phyloP scores from a whole-genome alignment of 768 basidiomycete genomes.

The Podaxis sp. region DNA sequence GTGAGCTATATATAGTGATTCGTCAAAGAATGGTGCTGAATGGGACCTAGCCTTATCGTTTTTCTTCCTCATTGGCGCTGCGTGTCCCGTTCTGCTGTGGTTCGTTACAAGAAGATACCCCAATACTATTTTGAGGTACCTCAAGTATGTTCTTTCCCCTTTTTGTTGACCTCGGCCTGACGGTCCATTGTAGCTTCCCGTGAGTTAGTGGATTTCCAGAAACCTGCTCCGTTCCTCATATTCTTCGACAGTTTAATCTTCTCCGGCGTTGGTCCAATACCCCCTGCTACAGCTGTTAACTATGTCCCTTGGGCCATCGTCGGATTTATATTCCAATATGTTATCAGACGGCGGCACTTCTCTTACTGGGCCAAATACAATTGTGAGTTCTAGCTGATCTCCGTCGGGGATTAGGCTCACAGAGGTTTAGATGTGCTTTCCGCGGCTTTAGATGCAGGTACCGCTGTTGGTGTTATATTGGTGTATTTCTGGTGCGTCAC shows the following conservation, averaged over 20 bases:
- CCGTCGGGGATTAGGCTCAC: neutral
- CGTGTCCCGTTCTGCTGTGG: slow-evolving; percentile 64
- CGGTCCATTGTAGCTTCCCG: slow-evolving; percentile 41
- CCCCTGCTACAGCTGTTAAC: slow-evolving; percentile 84
- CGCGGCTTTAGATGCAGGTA: slow-evolving; percentile 74
- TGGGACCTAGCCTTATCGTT: slow-evolving; percentile 47
- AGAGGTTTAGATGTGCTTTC: slow-evolving; percentile 61
- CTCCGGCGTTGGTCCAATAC: slow-evolving; percentile 66
- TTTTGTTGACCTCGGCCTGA: neutral
- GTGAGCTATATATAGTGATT: slow-evolving; percentile 12
- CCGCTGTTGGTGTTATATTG: slow-evolving; percentile 62
- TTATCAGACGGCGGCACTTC: slow-evolving; percentile 66
- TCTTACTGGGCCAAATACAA: slow-evolving; percentile 80
- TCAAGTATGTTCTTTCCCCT: slow-evolving; percentile 50
- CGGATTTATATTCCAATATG: slow-evolving; percentile 76
- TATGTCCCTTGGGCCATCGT: slow-evolving; percentile 78
- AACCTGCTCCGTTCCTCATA: neutral
- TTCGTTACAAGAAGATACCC: slow-evolving; percentile 63
- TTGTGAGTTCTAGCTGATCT: slow-evolving; percentile 39
- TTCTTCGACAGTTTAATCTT: slow-evolving; percentile 55
- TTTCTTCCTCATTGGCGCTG: slow-evolving; percentile 75
- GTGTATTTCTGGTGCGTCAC: slow-evolving; percentile 65
- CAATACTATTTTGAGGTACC: slow-evolving; percentile 59
- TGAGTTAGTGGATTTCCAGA: slow-evolving; percentile 25
- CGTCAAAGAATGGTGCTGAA: slow-evolving; percentile 4